These are phyloP conservation scores for Saksenaea oblongispora DNA, from an alignment of 371 early-diverging fungal species.

Conservation along the genomic window DNA sequence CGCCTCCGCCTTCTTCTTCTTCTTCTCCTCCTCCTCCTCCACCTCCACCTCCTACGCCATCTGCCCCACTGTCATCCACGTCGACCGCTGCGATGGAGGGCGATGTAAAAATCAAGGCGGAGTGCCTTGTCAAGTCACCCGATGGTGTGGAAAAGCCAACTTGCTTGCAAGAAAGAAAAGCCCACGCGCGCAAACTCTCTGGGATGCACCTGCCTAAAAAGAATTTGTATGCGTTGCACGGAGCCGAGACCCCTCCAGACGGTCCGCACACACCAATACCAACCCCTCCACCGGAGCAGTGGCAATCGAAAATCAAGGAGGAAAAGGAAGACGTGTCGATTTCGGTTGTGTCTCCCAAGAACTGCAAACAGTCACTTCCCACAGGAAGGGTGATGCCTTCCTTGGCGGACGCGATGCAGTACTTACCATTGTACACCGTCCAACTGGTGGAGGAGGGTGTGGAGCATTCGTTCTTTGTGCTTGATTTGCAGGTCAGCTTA, in stretches of 20 bases:
- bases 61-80: background rate
- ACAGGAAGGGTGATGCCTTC: conserved; percentile 17
- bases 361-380: background rate
- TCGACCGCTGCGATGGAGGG: background rate
- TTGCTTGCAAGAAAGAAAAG: conserved; percentile 11
- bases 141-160: background rate
- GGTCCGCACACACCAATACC: conserved; percentile 49
- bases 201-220: conserved; percentile 43
- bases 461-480: conserved; percentile 55
- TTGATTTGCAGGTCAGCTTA: conserved; percentile 67
- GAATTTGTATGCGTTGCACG: conserved; percentile 24
- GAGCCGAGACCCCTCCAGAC: conserved; percentile 32
- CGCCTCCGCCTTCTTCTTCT: background rate
- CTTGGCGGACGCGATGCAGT: conserved; percentile 50
- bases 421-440: conserved; percentile 68
- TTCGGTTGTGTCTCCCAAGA: background rate
- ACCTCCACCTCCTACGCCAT: too few relatives aligned
- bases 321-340: conserved; percentile 22
- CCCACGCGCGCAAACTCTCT: conserved; percentile 37
- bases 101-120: conserved; percentile 4
- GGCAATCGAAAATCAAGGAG: conserved; percentile 38
- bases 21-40: background rate
- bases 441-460: conserved; percentile 43
- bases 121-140: background rate
- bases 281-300: conserved; percentile 49